Conservation (phyloP, 2,329 filamentous ascomycete species). For the Diplodia corticola region DNA sequence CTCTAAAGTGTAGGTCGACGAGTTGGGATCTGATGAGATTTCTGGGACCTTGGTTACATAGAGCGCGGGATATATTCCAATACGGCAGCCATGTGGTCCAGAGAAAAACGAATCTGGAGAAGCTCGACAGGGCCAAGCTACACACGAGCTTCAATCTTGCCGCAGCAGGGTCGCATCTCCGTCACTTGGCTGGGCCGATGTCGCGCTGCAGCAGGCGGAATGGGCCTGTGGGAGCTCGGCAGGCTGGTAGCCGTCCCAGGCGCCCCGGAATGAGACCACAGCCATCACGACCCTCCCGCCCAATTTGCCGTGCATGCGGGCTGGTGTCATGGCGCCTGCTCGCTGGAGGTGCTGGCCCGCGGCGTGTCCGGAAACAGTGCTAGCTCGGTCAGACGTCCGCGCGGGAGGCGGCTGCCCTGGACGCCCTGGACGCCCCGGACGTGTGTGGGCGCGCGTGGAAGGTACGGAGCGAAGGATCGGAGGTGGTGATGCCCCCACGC, state of each 20-base stretch:
- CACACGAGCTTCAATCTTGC: not conserved
- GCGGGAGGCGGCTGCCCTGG: not conserved
- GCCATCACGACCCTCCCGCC: not conserved
- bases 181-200: not conserved
- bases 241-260: not conserved
- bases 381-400: not conserved
- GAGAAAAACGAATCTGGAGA: slow-evolving; percentile 25
- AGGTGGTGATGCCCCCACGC: slow-evolving; percentile 5
- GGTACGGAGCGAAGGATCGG: not conserved
- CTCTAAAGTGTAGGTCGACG: not conserved
- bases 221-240: not conserved
- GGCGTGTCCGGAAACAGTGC: not conserved
- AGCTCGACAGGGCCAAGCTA: not conserved
- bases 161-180: not conserved
- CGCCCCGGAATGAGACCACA: not conserved
- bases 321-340: not conserved
- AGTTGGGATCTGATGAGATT: slow-evolving; percentile 18
- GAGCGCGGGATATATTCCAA: not conserved
- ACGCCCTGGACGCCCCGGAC: too few relatives aligned
- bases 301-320: not conserved
- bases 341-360: not conserved
- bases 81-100: not conserved
- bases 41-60: not conserved
- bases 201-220: not conserved
- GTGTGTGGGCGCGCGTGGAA: not conserved